Conservation (phyloP, 805 yeast genomes). For the Barnettozyma vustinii region DNA sequence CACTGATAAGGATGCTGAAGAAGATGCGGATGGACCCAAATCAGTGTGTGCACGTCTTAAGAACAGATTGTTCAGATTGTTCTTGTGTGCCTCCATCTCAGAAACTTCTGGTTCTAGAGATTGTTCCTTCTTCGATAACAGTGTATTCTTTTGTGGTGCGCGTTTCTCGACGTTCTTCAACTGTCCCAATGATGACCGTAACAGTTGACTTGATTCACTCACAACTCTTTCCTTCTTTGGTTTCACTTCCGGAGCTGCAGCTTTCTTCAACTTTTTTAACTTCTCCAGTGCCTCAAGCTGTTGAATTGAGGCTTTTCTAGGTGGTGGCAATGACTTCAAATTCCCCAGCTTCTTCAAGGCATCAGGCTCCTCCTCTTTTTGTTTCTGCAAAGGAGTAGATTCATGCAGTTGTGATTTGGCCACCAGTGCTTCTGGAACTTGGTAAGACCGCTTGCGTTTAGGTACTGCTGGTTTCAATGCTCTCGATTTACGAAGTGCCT, state of each 20-base stretch:
- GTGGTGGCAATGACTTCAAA: slow-evolving; percentile 21
- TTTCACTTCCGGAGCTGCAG: slow-evolving; percentile 9
- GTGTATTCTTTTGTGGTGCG: not conserved
- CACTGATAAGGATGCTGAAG: not conserved
- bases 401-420: slow-evolving; percentile 7
- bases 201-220: slow-evolving; percentile 18
- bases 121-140: not conserved
- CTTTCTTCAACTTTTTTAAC: slow-evolving; percentile 15
- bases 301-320: slow-evolving; percentile 17
- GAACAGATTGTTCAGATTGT: slow-evolving; percentile 13
- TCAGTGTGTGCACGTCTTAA: slow-evolving; percentile 17
- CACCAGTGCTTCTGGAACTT: slow-evolving; percentile 21
- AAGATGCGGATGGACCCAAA: not conserved
- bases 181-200: slow-evolving; percentile 11
- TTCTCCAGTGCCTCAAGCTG: slow-evolving; percentile 20
- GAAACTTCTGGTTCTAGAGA: not conserved
- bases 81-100: slow-evolving; percentile 6
- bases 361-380: slow-evolving; percentile 4
- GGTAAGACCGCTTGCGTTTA: slow-evolving; percentile 13
- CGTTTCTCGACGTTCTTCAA: slow-evolving; percentile 10
- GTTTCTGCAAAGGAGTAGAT: slow-evolving; percentile 2
- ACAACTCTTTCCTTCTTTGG: slow-evolving; percentile 19
- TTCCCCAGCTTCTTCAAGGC: slow-evolving; percentile 8
- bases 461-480: slow-evolving; percentile 21
- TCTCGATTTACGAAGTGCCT: slow-evolving; percentile 8